phyloP scores from a whole-genome alignment of 2,329 filamentous ascomycete species.

The Hypoxylon sp. region DNA sequence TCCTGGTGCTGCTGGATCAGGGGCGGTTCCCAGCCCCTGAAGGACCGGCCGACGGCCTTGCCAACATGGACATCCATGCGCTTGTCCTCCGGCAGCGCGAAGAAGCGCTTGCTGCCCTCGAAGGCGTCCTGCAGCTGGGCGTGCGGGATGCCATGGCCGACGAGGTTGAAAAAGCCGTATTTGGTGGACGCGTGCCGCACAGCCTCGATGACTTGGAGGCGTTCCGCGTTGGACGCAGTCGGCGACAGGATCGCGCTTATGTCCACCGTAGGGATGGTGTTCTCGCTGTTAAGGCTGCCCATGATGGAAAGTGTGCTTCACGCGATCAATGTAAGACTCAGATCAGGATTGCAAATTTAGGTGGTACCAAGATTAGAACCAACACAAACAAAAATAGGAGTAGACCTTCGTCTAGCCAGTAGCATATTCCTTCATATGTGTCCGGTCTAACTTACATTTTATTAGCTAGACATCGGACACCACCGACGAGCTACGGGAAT shows the following conservation, averaged over 20 bases:
- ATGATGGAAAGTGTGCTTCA: background rate
- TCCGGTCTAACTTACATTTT: background rate
- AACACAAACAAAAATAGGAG: background rate
- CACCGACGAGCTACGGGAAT: background rate
- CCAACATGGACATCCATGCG: background rate
- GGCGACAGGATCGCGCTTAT: background rate
- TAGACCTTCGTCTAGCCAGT: background rate
- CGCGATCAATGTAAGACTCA: background rate
- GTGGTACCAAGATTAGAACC: background rate
- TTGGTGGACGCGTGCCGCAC: background rate
- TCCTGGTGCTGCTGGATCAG: background rate
- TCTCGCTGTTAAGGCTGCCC: background rate
- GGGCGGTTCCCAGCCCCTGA: background rate
- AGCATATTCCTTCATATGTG: background rate
- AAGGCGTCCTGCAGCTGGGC: constrained; percentile 39
- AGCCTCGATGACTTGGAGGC: background rate
- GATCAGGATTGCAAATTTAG: background rate
- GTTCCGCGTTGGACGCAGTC: background rate
- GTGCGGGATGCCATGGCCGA: constrained; percentile 52
- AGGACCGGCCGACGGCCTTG: background rate
- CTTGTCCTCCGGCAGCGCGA: constrained; percentile 27
- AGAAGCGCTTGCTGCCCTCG: constrained; percentile 44
- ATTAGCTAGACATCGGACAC: background rate
- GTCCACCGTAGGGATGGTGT: background rate
- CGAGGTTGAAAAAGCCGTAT: constrained; percentile 52